Base-by-base conservation (phyloP, 257 asterid species). In the Solanum virginianum region DNA sequence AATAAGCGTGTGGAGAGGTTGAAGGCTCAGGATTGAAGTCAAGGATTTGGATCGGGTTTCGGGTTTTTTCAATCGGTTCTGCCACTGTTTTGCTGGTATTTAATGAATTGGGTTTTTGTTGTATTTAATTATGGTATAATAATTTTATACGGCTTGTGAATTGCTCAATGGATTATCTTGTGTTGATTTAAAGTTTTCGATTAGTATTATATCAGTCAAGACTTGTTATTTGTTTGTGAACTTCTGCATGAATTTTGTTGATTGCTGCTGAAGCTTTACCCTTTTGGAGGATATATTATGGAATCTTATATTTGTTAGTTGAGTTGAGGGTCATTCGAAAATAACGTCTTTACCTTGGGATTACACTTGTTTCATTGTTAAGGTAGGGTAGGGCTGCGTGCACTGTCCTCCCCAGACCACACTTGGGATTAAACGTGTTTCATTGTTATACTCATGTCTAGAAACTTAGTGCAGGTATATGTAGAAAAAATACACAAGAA, bases 1-100 rank as follows among this genome's bases (percentile, higher is more conserved):
- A 93, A 86, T 59, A 93, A 91, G 89, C 89, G 98, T 66, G 87
- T 92, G 86, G 94, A 94, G 94, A 92, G 89, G 83, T 74, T 92
- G 83, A 93, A 91, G 93, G 87, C 92, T 24, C 91, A 83, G 90
- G 94, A 95, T 49, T 93, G 82, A 75, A 49, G 53, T 29, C 51
- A 65, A 62, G 6, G 15, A 43, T 75, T n/a, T 15, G 68, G 81
- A 53, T 83, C 80, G 66, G n/a, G 62, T 75, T 75, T 82, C 63
- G 32, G 43, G 41, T 45, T 74, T 81, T 80, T 82, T 59, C 11
- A 55, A 29, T 68, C 69, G 62, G 66, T 4, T 83, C 77, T 62
- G 81, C 41, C 15, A 29, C 62, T 49, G 8, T 14, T 26, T 68
- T 68, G 45, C 29, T 18, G 60, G 9, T 83, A 56, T 6, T 66